Evolutionary conservation across 139 green algal species (phyloP), one percentile per base, ranked within the genome.

Genomic region (Micractinium conductrix): DNA sequence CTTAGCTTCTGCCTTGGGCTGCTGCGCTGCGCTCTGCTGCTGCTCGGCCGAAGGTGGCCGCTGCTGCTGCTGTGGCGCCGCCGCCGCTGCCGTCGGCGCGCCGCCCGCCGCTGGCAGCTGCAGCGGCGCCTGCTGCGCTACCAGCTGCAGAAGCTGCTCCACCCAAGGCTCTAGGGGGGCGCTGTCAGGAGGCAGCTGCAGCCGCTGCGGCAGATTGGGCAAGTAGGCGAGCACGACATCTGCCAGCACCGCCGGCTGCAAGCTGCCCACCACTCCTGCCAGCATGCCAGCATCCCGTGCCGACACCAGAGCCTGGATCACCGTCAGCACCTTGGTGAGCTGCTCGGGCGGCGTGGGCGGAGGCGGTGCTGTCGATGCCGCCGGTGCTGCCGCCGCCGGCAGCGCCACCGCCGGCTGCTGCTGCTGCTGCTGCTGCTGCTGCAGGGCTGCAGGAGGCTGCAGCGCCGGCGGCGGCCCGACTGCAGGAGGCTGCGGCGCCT

Each of bases 161-260:
- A 90, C 67, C 88, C 84, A 88, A 12, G 74, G 74, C 58, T 79
- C 60, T 37, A 85, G 55, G 42, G 87, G 73, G 37, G 69, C 30
- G 60, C 75, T 35, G 48, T 80, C 69, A 37, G 83, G 53, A 10
- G 55, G 82, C 65, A 84, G 60, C 33, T 55, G 6, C 2, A 68
- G 85, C 53, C 55, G 45, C 1, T 44, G 58, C 2, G 91, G 91
- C 83, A 94, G 76, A 44, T 85, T 45, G 4, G 68, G 44, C 85
- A 92, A 85, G 72, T 84, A 88, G 30, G 79, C 63, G 58, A 92
- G 62, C 74, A 94, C 85, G 1, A 92, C 72, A 63, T 94, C 91
- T 16, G 91, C 91, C 26, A 93, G 78, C 83, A 93, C 81, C 0
- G 35, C 62, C 0, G 88, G 84, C 10, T 84, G 58, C 42, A 94